Conservation (phyloP, 345 rosid species). For the Angophora floribunda region DNA sequence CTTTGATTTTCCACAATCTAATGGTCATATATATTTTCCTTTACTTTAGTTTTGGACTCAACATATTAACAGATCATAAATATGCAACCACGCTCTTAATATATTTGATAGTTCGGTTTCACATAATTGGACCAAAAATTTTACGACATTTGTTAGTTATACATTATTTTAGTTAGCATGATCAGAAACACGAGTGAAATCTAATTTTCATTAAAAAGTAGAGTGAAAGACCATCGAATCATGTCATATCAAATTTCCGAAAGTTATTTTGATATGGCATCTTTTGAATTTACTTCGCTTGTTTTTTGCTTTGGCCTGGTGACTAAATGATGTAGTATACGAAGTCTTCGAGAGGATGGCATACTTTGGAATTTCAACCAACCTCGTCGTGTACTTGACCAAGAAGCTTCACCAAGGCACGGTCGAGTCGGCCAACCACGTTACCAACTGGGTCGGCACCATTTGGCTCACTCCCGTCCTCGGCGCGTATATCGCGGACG, state of each 20-base stretch:
- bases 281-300: not conserved
- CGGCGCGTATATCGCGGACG: constrained; percentile 87
- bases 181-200: not conserved
- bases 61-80: not conserved
- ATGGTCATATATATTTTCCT: not conserved
- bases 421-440: constrained; percentile 71
- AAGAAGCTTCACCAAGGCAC: constrained; percentile 74
- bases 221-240: not conserved
- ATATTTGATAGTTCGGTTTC: not conserved
- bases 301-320: not conserved
- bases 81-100: not conserved
- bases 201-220: too few relatives aligned
- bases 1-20: not conserved
- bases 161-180: not conserved
- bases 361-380: constrained; percentile 75
- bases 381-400: constrained; percentile 66
- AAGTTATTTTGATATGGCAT: constrained; percentile 25
- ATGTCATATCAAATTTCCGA: not conserved
- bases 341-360: constrained; percentile 90
- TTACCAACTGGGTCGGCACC: constrained; percentile 95
- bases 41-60: not conserved
- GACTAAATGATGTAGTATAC: constrained; percentile 33
- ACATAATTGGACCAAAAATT: not conserved
- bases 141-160: not conserved
- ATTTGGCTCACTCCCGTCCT: constrained; percentile 72